Base-by-base conservation (phyloP, 768 basidiomycete genomes). In the Saitozyma sp. region DNA sequence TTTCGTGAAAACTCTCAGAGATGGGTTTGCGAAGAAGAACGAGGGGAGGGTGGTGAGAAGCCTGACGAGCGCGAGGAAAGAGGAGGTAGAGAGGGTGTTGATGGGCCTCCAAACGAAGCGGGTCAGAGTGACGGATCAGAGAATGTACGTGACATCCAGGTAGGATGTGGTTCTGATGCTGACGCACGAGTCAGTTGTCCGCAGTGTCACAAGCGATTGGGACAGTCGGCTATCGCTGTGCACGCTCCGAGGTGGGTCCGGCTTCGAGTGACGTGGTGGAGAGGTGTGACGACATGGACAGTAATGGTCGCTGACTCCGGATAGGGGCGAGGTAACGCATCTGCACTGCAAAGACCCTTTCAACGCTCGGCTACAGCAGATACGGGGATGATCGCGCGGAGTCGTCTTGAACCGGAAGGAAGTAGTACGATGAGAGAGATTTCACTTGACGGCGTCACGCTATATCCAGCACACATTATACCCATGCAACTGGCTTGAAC, bases 321-420 rank as follows among this genome's bases (percentile, higher is more conserved):
- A 42, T 69, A 96, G 93, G 54, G 94, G 94, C 9, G 92, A 95
- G 80, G 94, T 96, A 2, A 98, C 93, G 0, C 95, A 97, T 80
- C 93, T 94, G 77, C 90, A 95, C 65, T 98, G 94, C 75, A 88
- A 92, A 37, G 94, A 96, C 75, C 83, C 84, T 0, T 96, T 75
- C 62, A 67, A 67, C 42, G 56, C 56, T 0, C 61, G 59, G 51
- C 63, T 77, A 1, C 64, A 68, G 42, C 61, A 59, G 58, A n/a
- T 69, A n/a, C 58, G 73, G 54, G 70, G 58, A 56, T 65, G 45
- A 55, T 54, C 54, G 11, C 14, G 14, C 29, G 14, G 19, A n/a
- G 11, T 17, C 29, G 50, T n/a, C 19, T 11, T 51, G 29, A 17
- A 29, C 29, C n/a, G n/a, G 29, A 29, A 2, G 29, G 29, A 29